Evolutionary conservation across 2,329 filamentous ascomycete genomes (phyloP).

Genomic region (Dissoconium aciculare): DNA sequence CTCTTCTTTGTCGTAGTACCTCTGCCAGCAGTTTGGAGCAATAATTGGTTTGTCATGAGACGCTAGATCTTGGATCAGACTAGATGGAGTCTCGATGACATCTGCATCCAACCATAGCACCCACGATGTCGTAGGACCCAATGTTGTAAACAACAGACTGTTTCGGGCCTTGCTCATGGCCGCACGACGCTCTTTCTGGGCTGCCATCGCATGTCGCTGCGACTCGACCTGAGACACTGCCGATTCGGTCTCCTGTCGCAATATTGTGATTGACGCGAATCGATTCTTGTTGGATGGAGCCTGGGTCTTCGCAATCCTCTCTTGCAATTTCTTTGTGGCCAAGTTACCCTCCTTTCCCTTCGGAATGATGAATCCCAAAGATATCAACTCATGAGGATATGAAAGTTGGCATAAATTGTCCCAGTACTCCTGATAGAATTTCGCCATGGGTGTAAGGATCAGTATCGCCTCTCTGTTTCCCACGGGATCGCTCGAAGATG

Average conservation of each 20-base stretch:
- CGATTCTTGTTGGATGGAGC: conserved; percentile 64
- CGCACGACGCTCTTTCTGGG: conserved; percentile 73
- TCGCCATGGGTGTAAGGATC: conserved; percentile 79
- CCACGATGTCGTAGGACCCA: conserved; percentile 85
- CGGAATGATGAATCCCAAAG: conserved; percentile 87
- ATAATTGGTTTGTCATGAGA: conserved; percentile 78
- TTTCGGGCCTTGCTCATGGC: conserved; percentile 92
- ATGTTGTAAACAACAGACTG: conserved; percentile 83
- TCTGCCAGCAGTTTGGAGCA: conserved; percentile 90
- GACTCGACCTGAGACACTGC: conserved; percentile 68
- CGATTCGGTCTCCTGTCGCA: conserved; percentile 86
- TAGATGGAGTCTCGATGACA: conserved; percentile 71
- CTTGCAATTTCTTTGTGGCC: conserved; percentile 69
- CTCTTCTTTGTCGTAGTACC: conserved; percentile 54
- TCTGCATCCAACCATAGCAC: conserved; percentile 93
- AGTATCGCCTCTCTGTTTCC: conserved; percentile 73
- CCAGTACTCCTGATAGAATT: conserved; percentile 94
- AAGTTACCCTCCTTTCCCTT: conserved; percentile 85
- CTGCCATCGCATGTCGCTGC: conserved; percentile 80
- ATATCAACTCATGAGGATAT: conserved; percentile 91
- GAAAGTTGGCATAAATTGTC: conserved; percentile 69
- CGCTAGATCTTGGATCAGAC: conserved; percentile 83
- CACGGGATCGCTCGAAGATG: conserved; percentile 60
- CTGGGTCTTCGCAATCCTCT: conserved; percentile 73
- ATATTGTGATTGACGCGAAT: conserved; percentile 85